Base-by-base conservation (phyloP, 2,329 filamentous ascomycete genomes). In the Nemania serpens region DNA sequence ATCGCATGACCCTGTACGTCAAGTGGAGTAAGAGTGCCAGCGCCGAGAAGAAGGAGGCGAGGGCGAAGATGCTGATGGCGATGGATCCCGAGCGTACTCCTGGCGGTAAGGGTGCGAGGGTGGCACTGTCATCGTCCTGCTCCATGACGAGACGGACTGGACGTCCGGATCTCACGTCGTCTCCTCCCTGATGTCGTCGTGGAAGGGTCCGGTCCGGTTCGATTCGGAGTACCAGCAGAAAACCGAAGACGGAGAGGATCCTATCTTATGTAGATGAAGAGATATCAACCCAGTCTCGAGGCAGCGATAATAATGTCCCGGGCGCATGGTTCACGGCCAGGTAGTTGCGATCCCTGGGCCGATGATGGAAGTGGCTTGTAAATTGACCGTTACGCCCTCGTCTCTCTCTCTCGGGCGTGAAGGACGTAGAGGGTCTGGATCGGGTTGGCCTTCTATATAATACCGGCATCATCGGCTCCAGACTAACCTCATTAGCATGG, bases 11-110 rank as follows among this genome's bases (percentile, higher is more conserved):
- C 65, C 76, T 77, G 63, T 71, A 74, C 0, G 70, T 73, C 18
- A 79, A 67, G 55, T 73, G 77, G 33, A 66, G 20, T 33, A 78
- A 71, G 5, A 78, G 64, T n/a, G 66, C 58, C 2, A 72, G 45
- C 9, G 70, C 71, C 11, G 75, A 69, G 11, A 77, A 46, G 64
- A 78, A 77, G 33, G 76, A 78, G 13, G 74, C 57, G 34, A 76
- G 70, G 46, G 72, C 75, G 56, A 77, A 74, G 22, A 73, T 68
- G 42, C 72, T 69, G 34, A 79, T 74, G n/a, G 75, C 75, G 10
- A 73, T 70, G 22, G 78, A 73, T 29, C 77, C 76, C 51, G 72
- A 68, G 15, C 66, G 68, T 20, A 78, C 72, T 22, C 73, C 70
- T 2, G 67, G 62, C 5, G 75, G 74, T 22, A 78, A 66, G 12